Evolutionary conservation across 768 basidiomycete species (phyloP).

Genomic region (Pulveroboletus sp.): DNA sequence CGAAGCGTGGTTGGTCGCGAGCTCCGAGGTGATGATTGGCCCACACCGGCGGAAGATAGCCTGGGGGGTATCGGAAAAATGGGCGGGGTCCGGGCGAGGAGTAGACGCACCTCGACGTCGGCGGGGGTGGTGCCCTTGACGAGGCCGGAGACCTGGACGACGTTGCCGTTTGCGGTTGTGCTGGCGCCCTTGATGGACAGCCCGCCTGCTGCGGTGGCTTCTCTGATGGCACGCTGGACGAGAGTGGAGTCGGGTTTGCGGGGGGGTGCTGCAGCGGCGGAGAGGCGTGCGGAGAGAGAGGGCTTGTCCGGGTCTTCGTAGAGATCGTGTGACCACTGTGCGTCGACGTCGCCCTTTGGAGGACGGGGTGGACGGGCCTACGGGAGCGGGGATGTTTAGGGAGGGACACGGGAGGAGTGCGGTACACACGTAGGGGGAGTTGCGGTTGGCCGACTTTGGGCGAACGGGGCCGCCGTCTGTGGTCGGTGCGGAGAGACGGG

Average conservation of each 20-base stretch:
- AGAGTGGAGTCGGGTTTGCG: conserved; percentile 55
- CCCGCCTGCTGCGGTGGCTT: conserved; percentile 44
- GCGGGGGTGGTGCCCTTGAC: conserved; percentile 75
- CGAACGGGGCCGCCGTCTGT: conserved; percentile 31
- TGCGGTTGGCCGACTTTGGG: conserved; percentile 28
- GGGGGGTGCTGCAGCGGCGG: conserved; percentile 34
- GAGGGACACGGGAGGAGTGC: conserved; percentile 25
- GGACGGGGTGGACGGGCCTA: conserved; percentile 45
- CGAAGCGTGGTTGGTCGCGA: conserved; percentile 13
- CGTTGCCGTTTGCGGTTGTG: conserved; percentile 48
- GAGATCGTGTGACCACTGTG: conserved; percentile 69
- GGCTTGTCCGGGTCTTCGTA: conserved; percentile 56
- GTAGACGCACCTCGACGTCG: conserved; percentile 53
- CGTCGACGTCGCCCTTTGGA: conserved; percentile 63
- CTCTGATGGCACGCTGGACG: conserved; percentile 59
- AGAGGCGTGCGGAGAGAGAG: conserved; percentile 55
- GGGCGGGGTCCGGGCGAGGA: neutral
- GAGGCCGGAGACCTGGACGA: conserved; percentile 71
- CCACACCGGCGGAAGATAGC: conserved; percentile 85
- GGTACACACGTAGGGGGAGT: conserved; percentile 35
- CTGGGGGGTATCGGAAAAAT: conserved; percentile 13
- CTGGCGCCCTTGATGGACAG: conserved; percentile 71
- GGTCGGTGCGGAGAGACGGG: conserved; percentile 25
- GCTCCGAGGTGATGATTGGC: conserved; percentile 45
- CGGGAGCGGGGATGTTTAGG: conserved; percentile 5